Base-by-base conservation (phyloP, 169 alveolate species). In the Plasmodium vivax region DNA sequence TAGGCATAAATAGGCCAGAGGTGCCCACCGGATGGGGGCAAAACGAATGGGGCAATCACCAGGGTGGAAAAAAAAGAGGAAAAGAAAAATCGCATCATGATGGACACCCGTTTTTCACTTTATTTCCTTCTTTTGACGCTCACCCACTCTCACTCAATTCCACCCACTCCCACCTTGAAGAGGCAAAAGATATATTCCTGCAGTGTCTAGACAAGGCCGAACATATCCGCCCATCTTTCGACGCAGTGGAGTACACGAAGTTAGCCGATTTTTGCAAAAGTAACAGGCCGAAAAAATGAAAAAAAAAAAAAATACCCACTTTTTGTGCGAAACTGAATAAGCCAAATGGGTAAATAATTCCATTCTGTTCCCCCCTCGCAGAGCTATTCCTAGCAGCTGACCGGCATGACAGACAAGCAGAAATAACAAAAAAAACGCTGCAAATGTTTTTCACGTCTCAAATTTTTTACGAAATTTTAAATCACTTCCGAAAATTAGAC, bases 401-500 rank as follows among this genome's bases (percentile, higher is more conserved):
- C 43, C 82, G 83, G 79, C 51, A 71, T 58, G 95, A 92, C 43
- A 62, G 92, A 54, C 73, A 58, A 12, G 85, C 73, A 4, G 92
- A 82, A 16, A 82, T 92, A 72, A 82, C 92, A 82, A 92, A 92
- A 82, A 81, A 47, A 73, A 92, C 95, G 75, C n/a, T 92, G 10
- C 92, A 82, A 12, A 82, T 92, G 92, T 92, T 92, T 92, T 92
- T 81, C 71, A 82, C 95, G 9, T 82, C 85, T 23, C 83, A 92
- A 82, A 92, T 92, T n/a, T 92, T 92, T 92, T 92, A 92, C 77
- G 95, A 92, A 82, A 92, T 92, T 82, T 82, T 92, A 73, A 82
- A 77, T 77, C 95, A 92, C 32, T 92, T 92, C 75, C 72, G 16
- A 82, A 45, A n/a, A 82, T 82, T 92, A 82, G 45, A 82, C 75